These are phyloP conservation scores for Guyanaporus albipodus DNA, from an alignment of 768 basidiomycete species.

Conservation along the genomic window DNA sequence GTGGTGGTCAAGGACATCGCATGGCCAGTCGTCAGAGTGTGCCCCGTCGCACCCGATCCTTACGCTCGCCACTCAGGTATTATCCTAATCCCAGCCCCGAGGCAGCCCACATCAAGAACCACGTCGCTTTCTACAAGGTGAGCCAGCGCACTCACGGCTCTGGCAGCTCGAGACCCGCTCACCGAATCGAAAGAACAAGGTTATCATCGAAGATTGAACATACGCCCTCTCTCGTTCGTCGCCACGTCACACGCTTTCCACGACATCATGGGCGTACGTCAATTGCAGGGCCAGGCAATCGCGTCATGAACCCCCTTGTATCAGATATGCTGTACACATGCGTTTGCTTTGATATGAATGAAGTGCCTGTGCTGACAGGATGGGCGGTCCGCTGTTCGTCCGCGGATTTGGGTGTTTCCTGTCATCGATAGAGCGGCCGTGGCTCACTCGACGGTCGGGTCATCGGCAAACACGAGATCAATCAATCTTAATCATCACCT, in stretches of 20 bases:
- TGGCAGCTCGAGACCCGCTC: not conserved
- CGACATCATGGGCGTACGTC: not conserved
- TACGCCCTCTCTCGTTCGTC: not conserved
- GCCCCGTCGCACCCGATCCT: not conserved
- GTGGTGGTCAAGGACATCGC: conserved; percentile 54
- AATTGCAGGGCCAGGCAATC: not conserved
- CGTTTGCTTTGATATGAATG: not conserved
- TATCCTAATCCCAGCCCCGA: conserved; percentile 55
- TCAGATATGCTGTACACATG: not conserved
- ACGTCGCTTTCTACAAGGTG: conserved; percentile 80
- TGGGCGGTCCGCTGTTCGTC: no score
- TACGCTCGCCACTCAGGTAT: conserved; percentile 44
- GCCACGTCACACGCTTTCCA: no score
- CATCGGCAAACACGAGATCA: not conserved
- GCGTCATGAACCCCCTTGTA: no score
- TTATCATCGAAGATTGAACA: conserved; percentile 15
- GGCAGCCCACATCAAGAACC: conserved; percentile 59
- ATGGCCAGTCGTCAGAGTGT: conserved; percentile 43
- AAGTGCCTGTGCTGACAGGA: no score
- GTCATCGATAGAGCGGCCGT: not conserved
- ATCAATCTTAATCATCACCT: no score
- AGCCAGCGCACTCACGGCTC: conserved; percentile 1
- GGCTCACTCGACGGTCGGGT: not conserved
- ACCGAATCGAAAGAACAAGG: conserved; percentile 16
- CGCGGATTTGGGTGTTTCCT: no score